Percentiles rank a stretch among this genome's conserved stretches.
Evolutionary conservation across 371 early-diverging fungal genomes (phyloP).

Genomic region (Mortierella sp.): DNA sequence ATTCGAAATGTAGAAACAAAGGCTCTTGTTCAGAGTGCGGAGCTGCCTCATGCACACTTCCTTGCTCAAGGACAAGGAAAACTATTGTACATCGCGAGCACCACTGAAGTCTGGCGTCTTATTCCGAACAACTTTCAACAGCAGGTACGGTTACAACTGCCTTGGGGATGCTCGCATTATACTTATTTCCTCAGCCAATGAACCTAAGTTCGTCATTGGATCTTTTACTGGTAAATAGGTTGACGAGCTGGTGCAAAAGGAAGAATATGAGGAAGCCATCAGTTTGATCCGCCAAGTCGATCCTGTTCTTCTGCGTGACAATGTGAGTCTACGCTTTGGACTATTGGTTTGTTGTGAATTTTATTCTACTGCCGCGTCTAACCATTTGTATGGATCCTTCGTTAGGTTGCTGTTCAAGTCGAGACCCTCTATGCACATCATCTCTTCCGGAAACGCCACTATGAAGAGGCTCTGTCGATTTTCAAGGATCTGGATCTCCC

Average conservation of each 20-base stretch:
- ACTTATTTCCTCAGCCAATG: neutral
- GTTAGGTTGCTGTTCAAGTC: slow-evolving; percentile 68
- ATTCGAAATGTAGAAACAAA: slow-evolving; percentile 88
- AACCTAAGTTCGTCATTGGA: neutral
- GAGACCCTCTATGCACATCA: slow-evolving; percentile 87
- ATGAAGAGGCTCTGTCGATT: slow-evolving; percentile 80
- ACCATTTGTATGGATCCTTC: neutral
- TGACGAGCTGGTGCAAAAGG: slow-evolving; percentile 80
- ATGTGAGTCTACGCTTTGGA: slow-evolving; percentile 53
- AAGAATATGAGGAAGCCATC: slow-evolving; percentile 87
- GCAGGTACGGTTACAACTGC: slow-evolving; percentile 65
- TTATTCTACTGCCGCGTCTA: too few species aligned
- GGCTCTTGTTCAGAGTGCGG: slow-evolving; percentile 82
- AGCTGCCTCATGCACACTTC: slow-evolving; percentile 67
- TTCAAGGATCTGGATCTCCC: slow-evolving; percentile 85
- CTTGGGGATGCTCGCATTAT: neutral
- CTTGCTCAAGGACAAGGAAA: slow-evolving; percentile 69
- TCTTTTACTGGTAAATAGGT: slow-evolving; percentile 53
- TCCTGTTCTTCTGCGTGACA: slow-evolving; percentile 83
- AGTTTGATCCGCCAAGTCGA: slow-evolving; percentile 89
- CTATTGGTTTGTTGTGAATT: neutral
- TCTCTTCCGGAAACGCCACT: slow-evolving; percentile 79
- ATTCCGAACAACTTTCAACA: slow-evolving; percentile 88
- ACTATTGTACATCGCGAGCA: slow-evolving; percentile 83
- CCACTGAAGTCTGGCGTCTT: slow-evolving; percentile 84